Conservation (phyloP, 2,329 filamentous ascomycete species). For the Myriosclerotinia curreyana region DNA sequence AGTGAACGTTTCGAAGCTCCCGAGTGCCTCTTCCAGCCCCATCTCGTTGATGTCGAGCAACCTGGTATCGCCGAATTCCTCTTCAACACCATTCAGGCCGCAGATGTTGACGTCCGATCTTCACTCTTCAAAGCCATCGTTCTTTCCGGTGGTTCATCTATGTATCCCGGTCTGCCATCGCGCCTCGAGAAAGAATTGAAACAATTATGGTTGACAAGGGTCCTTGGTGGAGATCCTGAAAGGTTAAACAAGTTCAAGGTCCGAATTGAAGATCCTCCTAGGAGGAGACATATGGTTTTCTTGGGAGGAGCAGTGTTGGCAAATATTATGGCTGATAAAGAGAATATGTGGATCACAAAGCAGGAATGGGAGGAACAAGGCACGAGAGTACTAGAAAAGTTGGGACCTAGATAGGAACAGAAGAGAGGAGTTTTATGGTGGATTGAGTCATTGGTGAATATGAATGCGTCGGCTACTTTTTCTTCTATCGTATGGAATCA, state of each 20-base stretch:
- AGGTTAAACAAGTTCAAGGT: slow-evolving; percentile 99
- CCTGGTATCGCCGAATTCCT: slow-evolving; percentile 95
- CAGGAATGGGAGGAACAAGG: slow-evolving; percentile 97
- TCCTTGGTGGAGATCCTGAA: slow-evolving; percentile 87
- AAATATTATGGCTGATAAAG: slow-evolving; percentile 98
- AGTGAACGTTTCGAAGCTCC: slow-evolving; percentile 97
- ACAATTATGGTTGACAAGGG: slow-evolving; percentile 93
- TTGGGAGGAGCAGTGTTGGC: slow-evolving; percentile 92
- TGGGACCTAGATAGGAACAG: slow-evolving; percentile 69
- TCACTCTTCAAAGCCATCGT: slow-evolving; percentile 98
- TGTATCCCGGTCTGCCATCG: slow-evolving; percentile 96
- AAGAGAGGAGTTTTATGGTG: slow-evolving; percentile 14
- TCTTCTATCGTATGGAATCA: slow-evolving; percentile 8
- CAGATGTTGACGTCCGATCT: slow-evolving; percentile 90
- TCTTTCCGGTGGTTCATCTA: slow-evolving; percentile 92
- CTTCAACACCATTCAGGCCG: slow-evolving; percentile 97
- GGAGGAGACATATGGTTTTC: slow-evolving; percentile 99
- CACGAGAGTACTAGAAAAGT: slow-evolving; percentile 77
- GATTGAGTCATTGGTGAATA: slow-evolving; percentile 15
- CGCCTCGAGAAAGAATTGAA: slow-evolving; percentile 97
- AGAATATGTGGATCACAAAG: slow-evolving; percentile 98
- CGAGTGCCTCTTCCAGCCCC: slow-evolving; percentile 97
- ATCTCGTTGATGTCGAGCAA: slow-evolving; percentile 95
- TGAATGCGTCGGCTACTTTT: slow-evolving; percentile 11
- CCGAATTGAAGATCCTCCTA: slow-evolving; percentile 93